Evolutionary conservation across 2,329 filamentous ascomycete species (phyloP).

Genomic region (Setomelanomma holmii): DNA sequence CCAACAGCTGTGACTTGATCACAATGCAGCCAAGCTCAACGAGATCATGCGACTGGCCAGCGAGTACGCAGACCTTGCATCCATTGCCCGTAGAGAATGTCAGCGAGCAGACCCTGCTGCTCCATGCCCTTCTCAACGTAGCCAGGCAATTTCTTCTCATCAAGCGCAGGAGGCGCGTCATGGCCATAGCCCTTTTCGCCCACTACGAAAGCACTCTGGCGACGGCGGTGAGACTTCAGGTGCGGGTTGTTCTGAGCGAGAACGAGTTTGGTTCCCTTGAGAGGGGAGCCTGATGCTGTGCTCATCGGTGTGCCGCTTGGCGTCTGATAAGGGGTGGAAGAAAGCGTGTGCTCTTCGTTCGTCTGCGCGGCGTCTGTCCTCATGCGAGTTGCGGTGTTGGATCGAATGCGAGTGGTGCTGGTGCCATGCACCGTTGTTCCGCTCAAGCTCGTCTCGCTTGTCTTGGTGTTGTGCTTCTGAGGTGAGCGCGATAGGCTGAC

Average conservation of each 20-base stretch:
- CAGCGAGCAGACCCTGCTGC: conserved; percentile 85
- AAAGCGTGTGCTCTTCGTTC: conserved; percentile 24
- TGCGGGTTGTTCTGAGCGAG: conserved; percentile 85
- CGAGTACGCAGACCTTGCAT: conserved; percentile 74
- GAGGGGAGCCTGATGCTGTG: conserved; percentile 50
- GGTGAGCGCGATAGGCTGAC: conserved; percentile 37
- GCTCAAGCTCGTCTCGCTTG: conserved; percentile 40
- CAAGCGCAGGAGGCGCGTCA: conserved; percentile 36
- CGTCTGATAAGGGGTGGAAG: conserved; percentile 28
- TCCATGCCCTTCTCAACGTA: conserved; percentile 78
- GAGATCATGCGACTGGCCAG: conserved; percentile 46
- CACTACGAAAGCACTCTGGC: conserved; percentile 46
- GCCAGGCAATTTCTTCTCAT: conserved; percentile 64
- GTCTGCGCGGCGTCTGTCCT: conserved; percentile 22
- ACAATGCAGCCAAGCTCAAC: background rate
- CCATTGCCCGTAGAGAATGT: conserved; percentile 92
- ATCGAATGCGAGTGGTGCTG: conserved; percentile 42
- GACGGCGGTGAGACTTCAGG: conserved; percentile 74
- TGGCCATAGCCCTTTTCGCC: conserved; percentile 56
- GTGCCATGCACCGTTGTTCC: conserved; percentile 46
- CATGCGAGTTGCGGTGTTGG: conserved; percentile 31
- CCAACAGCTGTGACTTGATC: too few species aligned
- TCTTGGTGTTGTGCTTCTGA: conserved; percentile 38
- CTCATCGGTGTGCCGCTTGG: conserved; percentile 34
- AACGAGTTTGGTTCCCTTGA: conserved; percentile 70